Evolutionary conservation across 2,329 filamentous ascomycete species (phyloP).

Genomic region (Colletotrichum sublineola): DNA sequence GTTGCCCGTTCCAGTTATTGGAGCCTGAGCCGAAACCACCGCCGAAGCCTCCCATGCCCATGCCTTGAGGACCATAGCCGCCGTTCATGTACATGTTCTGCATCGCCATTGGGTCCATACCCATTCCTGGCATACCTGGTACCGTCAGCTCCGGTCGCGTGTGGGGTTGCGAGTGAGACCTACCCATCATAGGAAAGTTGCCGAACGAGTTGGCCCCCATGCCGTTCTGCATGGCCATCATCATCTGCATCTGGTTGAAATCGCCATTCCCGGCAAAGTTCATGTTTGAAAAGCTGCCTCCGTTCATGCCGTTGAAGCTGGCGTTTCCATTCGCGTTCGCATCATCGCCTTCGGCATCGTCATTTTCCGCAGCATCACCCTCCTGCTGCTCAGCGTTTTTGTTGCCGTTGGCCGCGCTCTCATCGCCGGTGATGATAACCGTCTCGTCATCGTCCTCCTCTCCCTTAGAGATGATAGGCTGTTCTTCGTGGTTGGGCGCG

Average conservation of each 20-base stretch:
- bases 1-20: slow-evolving; percentile 85
- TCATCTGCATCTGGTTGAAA: slow-evolving; percentile 84
- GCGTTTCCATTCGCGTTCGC: slow-evolving; percentile 48
- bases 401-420: slow-evolving; percentile 32
- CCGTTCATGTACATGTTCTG: slow-evolving; percentile 85
- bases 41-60: slow-evolving; percentile 84
- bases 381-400: slow-evolving; percentile 29
- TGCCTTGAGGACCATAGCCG: slow-evolving; percentile 79
- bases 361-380: slow-evolving; percentile 40
- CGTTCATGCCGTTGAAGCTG: slow-evolving; percentile 57
- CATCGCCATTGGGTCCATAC: slow-evolving; percentile 85
- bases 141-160: slow-evolving; percentile 47
- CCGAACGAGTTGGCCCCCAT: slow-evolving; percentile 69
- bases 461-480: slow-evolving; percentile 31
- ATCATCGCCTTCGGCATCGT: slow-evolving; percentile 45
- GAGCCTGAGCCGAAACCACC: slow-evolving; percentile 72
- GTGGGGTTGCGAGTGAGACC: slow-evolving; percentile 52
- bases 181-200: slow-evolving; percentile 88
- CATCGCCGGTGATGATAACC: slow-evolving; percentile 36
- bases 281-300: slow-evolving; percentile 68
- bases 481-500: slow-evolving; percentile 15
- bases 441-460: slow-evolving; percentile 39
- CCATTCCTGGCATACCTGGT: slow-evolving; percentile 83
- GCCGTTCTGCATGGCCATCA: slow-evolving; percentile 82
- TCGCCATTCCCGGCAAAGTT: slow-evolving; percentile 70